These are phyloP conservation scores for Mycena rosella DNA, from an alignment of 768 basidiomycete species.

Conservation along the genomic window DNA sequence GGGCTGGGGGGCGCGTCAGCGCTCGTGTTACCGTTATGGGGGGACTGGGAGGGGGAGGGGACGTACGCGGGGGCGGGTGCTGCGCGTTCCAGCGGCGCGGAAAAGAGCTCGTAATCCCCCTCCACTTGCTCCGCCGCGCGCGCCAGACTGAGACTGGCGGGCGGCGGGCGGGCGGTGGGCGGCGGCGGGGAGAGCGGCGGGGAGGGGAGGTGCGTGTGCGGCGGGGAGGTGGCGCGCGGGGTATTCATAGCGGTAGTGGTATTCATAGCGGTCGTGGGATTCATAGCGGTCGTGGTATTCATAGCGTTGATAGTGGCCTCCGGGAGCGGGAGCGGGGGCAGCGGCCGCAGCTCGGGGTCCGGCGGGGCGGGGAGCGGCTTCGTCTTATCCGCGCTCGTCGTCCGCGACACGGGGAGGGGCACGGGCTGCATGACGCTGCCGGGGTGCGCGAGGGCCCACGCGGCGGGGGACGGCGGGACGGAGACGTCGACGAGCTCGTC, in stretches of 20 bases:
- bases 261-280: too few relatives aligned
- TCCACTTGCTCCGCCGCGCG: neutral
- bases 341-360: neutral
- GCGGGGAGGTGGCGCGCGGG: neutral
- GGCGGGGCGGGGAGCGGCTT: too few relatives aligned
- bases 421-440: neutral
- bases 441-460: slow-evolving; percentile 27
- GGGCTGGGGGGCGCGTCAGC: too few relatives aligned
- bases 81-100: too few relatives aligned
- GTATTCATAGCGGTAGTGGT: too few relatives aligned
- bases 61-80: too few relatives aligned
- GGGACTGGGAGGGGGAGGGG: too few relatives aligned
- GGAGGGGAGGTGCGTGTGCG: slow-evolving; percentile 16
- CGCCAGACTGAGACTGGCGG: too few relatives aligned
- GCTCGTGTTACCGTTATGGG: too few relatives aligned
- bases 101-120: too few relatives aligned
- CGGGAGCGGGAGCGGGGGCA: neutral
- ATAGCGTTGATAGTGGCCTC: neutral
- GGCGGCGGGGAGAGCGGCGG: slow-evolving; percentile 18
- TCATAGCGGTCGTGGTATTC: neutral
- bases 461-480: slow-evolving; percentile 30
- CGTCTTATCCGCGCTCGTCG: too few relatives aligned
- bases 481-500: slow-evolving; percentile 26
- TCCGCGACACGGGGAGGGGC: too few relatives aligned
- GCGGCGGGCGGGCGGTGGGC: neutral